A percentile compares a stretch with the other conserved stretches of the same genome.
phyloP scores from a whole-genome alignment of 2,329 filamentous ascomycete species.

The Akanthomyces muscarius region DNA sequence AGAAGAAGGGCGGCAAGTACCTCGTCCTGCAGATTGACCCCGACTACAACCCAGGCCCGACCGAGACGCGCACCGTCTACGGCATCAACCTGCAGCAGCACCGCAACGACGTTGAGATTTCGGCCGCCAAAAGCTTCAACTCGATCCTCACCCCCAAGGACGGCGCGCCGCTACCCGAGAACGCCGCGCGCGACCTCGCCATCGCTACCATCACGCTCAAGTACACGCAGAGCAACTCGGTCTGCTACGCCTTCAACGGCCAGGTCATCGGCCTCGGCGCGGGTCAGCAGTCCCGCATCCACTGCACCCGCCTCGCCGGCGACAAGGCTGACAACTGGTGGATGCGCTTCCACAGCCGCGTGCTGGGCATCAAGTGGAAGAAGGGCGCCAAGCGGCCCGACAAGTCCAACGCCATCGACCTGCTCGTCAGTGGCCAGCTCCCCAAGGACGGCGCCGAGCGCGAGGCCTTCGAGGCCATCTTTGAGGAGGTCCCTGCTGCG shows the following conservation, averaged over 20 bases:
- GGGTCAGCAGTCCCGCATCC: constrained; percentile 95
- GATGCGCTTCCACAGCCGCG: constrained; percentile 94
- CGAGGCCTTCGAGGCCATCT: constrained; percentile 80
- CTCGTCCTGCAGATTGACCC: constrained; percentile 93
- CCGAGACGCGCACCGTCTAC: constrained; percentile 83
- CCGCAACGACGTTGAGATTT: constrained; percentile 85
- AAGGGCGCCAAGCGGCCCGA: constrained; percentile 94
- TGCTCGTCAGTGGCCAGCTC: constrained; percentile 86
- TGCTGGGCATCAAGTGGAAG: constrained; percentile 90
- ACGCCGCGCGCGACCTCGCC: constrained; percentile 82
- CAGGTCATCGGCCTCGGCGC: constrained; percentile 93
- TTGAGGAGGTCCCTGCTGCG: constrained; percentile 78
- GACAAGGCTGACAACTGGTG: constrained; percentile 99
- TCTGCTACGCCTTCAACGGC: constrained; percentile 93
- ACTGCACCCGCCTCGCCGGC: constrained; percentile 94
- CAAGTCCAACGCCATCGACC: constrained; percentile 97
- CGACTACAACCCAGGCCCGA: constrained; percentile 73
- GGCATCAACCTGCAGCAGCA: constrained; percentile 84
- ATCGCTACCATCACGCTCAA: constrained; percentile 96
- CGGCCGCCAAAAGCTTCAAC: constrained; percentile 69
- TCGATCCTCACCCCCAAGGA: constrained; percentile 85
- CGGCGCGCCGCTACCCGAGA: constrained; percentile 65
- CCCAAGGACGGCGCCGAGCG: constrained; percentile 80
- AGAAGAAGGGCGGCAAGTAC: constrained; percentile 98
- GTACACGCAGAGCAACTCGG: constrained; percentile 98